Evolutionary conservation across 148 eudicot genomes (phyloP), one percentile per base, ranked within the genome.

Genomic region (Fagopyrum esculentum): DNA sequence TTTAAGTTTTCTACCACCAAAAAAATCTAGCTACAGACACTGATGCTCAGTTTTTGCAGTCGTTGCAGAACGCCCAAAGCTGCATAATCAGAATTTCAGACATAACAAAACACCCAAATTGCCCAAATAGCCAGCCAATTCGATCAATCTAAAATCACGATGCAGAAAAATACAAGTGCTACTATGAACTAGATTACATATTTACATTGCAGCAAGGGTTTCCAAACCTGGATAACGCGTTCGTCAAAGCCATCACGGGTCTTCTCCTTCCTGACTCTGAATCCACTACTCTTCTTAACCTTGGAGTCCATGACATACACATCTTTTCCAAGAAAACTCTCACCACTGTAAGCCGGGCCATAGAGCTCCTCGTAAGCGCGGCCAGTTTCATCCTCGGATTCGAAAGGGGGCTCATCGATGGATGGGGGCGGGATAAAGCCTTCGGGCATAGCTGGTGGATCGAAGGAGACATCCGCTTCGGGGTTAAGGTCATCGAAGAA

Each of bases 171-270:
- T 4, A 19, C 4, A 26, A 22, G 17, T 4, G 59, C 17, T 3
- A 54, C 22, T 1, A 22, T 63, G 44, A 63, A 63, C 35, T 63
- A 63, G 69, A 11, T 35, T 26, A 26, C n/a, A n/a, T n/a, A n/a
- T n/a, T n/a, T n/a, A n/a, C 59, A 55, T 55, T 55, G 5, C 26
- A 16, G 19, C 29, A 57, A 22, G 69, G 45, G 69, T 63, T 63
- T 66, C 3, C 19, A 66, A 35, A 85, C 87, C 87, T 85, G 83
- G 73, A 85, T 81, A 64, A 82, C 93, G 56, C 81, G 83, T 79
- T 94, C 98, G 1, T 91, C 98, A 74, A 90, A 90, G 46, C 98
- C 98, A 83, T 94, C 98, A 22, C 89, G 74, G 61, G 85, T 40
- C 71, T 87, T 94, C 82, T 94, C 97, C 71, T 84, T 89, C 88